These are phyloP conservation scores for Psidium guajava DNA, from an alignment of 345 rosid species.

Conservation along the genomic window DNA sequence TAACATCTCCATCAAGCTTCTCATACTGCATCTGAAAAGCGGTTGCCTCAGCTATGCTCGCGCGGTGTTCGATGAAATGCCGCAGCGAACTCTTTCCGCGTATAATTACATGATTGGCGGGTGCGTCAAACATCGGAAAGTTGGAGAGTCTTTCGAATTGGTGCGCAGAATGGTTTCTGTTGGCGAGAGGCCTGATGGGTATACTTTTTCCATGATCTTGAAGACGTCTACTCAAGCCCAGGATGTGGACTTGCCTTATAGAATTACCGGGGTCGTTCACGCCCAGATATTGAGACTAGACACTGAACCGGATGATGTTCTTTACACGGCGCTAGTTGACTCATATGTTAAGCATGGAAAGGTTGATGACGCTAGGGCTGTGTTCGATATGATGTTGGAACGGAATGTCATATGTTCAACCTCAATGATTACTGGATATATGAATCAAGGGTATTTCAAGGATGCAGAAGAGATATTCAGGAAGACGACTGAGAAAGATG, in stretches of 20 bases:
- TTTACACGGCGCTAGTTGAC: constrained; percentile 62
- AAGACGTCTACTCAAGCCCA: constrained; percentile 48
- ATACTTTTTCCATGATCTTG: constrained; percentile 70
- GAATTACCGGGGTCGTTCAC: constrained; percentile 41
- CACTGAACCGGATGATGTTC: constrained; percentile 61
- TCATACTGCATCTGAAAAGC: constrained; percentile 42
- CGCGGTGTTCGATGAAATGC: constrained; percentile 69
- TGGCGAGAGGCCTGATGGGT: constrained; percentile 62
- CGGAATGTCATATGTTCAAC: constrained; percentile 71
- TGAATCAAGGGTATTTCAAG: constrained; percentile 45
- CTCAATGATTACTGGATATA: constrained; percentile 81
- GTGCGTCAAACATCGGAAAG: constrained; percentile 37
- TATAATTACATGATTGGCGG: constrained; percentile 74
- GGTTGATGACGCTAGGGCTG: constrained; percentile 51
- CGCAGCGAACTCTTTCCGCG: constrained; percentile 56
- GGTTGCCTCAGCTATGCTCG: constrained; percentile 47
- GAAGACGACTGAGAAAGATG: constrained; percentile 41
- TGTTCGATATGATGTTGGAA: constrained; percentile 60
- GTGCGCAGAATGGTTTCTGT: constrained; percentile 33
- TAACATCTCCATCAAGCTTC: constrained; percentile 57
- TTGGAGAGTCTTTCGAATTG: constrained; percentile 26
- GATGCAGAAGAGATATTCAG: constrained; percentile 60
- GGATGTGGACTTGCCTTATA: constrained; percentile 13
- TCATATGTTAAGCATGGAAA: constrained; percentile 61
- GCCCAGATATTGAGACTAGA: constrained; percentile 44